Evolutionary conservation across 768 basidiomycete genomes (phyloP).

Genomic region (Serendipita sp.): DNA sequence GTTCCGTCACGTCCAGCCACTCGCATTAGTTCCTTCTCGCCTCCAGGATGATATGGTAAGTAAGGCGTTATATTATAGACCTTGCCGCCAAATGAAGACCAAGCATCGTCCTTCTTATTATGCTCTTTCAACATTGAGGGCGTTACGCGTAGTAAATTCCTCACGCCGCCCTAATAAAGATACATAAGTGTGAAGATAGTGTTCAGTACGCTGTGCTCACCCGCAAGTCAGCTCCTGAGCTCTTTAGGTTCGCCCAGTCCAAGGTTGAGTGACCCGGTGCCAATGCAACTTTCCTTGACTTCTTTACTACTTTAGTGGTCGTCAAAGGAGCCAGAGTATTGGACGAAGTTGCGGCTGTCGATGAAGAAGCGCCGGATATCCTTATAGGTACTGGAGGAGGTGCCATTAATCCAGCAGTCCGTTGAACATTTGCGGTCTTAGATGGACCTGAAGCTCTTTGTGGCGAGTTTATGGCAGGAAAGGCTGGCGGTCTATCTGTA

Average conservation of each 20-base stretch:
- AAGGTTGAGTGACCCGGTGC: constrained; percentile 82
- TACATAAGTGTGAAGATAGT: constrained; percentile 4
- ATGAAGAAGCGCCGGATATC: neutral
- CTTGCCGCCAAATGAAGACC: constrained; percentile 82
- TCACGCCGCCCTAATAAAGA: constrained; percentile 42
- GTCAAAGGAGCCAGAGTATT: constrained; percentile 37
- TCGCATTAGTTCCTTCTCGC: constrained; percentile 86
- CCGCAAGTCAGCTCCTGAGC: constrained; percentile 62
- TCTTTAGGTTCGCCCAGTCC: constrained; percentile 86
- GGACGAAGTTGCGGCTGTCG: neutral
- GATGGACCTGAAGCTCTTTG: constrained; percentile 19
- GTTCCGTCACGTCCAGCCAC: constrained; percentile 92
- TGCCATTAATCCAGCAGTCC: neutral
- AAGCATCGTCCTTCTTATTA: constrained; percentile 74
- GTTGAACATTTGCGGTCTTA: neutral
- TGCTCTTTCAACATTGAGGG: constrained; percentile 67
- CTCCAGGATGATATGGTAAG: constrained; percentile 83
- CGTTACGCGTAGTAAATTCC: constrained; percentile 50
- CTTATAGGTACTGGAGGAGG: constrained; percentile 3
- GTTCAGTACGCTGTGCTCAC: constrained; percentile 25
- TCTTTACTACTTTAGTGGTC: constrained; percentile 50
- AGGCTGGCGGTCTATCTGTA: constrained; percentile 18
- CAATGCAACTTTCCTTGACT: constrained; percentile 66
- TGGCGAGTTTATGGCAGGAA: constrained; percentile 22
- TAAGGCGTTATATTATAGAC: constrained; percentile 96